Conservation (phyloP, 2,329 filamentous ascomycete species). For the Aspergillus phoenicis region DNA sequence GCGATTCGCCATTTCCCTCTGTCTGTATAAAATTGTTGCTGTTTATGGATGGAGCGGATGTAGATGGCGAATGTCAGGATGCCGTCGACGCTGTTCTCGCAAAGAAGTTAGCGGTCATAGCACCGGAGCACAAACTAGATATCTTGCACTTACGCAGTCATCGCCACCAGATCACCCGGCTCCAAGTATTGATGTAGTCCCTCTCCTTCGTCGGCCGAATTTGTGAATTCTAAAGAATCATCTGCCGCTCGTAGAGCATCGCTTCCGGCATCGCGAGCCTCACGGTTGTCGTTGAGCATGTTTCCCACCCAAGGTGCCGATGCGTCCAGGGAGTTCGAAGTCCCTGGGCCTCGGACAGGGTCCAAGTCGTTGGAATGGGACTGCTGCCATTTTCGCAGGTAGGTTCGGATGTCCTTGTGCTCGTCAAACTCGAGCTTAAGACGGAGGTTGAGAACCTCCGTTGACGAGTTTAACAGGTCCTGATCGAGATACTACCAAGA, state of each 20-base stretch:
- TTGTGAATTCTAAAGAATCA: slow-evolving; percentile 30
- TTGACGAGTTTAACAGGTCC: slow-evolving; percentile 10
- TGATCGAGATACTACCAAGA: not conserved
- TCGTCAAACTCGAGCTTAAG: slow-evolving; percentile 38
- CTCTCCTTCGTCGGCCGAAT: slow-evolving; percentile 35
- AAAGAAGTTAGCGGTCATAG: not conserved
- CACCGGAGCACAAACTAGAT: not conserved
- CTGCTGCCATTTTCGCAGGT: slow-evolving; percentile 45
- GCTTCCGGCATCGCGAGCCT: slow-evolving; percentile 29
- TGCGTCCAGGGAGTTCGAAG: slow-evolving; percentile 15
- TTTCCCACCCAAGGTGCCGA: slow-evolving; percentile 30
- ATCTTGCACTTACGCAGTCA: slow-evolving; percentile 34
- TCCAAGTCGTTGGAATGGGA: slow-evolving; percentile 33
- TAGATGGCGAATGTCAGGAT: slow-evolving; percentile 43
- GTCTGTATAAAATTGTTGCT: slow-evolving; percentile 48
- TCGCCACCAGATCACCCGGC: slow-evolving; percentile 45
- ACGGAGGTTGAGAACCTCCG: slow-evolving; percentile 32
- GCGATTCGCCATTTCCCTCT: slow-evolving; percentile 48
- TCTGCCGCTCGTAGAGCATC: slow-evolving; percentile 28
- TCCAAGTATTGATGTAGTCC: slow-evolving; percentile 35
- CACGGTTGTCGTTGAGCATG: slow-evolving; percentile 39
- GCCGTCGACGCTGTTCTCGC: slow-evolving; percentile 24
- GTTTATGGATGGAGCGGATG: slow-evolving; percentile 43
- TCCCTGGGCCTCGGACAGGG: slow-evolving; percentile 30
- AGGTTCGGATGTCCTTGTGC: slow-evolving; percentile 44